Base-by-base conservation (phyloP, 2,329 filamentous ascomycete genomes). In the Xylaria sp. region DNA sequence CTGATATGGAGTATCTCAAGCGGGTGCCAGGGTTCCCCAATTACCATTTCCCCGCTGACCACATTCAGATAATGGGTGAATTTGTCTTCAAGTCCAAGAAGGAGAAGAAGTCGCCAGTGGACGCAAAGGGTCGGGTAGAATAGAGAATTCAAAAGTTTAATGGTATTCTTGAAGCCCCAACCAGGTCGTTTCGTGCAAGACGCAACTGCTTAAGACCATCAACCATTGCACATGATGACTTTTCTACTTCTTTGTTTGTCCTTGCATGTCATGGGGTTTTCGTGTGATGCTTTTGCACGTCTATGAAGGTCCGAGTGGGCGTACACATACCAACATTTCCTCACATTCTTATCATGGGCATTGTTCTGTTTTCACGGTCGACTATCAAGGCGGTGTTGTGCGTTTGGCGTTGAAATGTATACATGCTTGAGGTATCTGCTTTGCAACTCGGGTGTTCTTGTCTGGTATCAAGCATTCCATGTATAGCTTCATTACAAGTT, bases 31-130 rank as follows among this genome's bases (percentile, higher is more conserved):
- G 92, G 0, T 96, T 96, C 76, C 92, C 92, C 18, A 92, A 94
- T 73, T 93, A 91, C 77, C 92, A 96, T 77, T 96, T 95, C 80
- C 92, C 92, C 1, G 91, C 90, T 68, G 92, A 97, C 71, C 92
- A 97, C 74, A 84, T 97, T 68, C 90, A 92, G 71, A 85, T 96
- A 71, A 87, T 92, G 80, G 88, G 90, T 56, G 90, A 96, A 73
- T 95, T 96, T 75, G 85, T 89, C 67, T 88, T 96, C 79, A 96
- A 96, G 79, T 83, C 86, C 44, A 85, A 90, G 69, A 95, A 94
- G 78, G 90, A 93, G 57, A 88, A 88, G 77, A 91, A 91, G 75
- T 57, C 65, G n/a, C 37, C 66, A 3, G 62, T 61, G 8, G 68
- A 71, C 47, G 64, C 66, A 54, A 69, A 69, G 63, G 55, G 62